Conservation (phyloP, 768 basidiomycete species). For the Mycena crocata region DNA sequence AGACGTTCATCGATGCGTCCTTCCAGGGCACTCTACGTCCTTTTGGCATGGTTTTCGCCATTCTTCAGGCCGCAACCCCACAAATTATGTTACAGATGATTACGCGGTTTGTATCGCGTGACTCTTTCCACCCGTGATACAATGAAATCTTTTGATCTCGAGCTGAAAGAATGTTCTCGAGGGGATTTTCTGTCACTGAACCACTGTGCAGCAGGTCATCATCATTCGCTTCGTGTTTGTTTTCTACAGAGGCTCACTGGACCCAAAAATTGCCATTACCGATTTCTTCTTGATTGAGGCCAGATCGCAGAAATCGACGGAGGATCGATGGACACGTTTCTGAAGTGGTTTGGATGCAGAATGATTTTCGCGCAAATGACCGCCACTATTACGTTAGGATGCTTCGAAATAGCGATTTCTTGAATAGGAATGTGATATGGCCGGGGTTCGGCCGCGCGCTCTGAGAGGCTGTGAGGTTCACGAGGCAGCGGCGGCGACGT, state of each 20-base stretch:
- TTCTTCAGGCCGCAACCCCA: neutral
- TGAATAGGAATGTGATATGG: neutral
- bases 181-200: constrained; percentile 59
- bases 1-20: constrained; percentile 86
- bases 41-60: constrained; percentile 59
- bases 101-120: constrained; percentile 82
- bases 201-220: constrained; percentile 57
- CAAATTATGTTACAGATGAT: constrained; percentile 58
- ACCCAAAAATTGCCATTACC: too few species aligned
- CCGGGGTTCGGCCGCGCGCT: neutral
- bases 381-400: constrained; percentile 8
- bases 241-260: too few species aligned
- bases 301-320: too few species aligned
- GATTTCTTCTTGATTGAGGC: too few species aligned
- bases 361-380: constrained; percentile 5
- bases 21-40: constrained; percentile 84
- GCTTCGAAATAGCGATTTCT: constrained; percentile 27
- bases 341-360: too few species aligned
- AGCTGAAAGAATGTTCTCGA: constrained; percentile 59
- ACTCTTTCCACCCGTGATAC: constrained; percentile 72
- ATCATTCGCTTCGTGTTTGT: too few species aligned
- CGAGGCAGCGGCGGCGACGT: too few species aligned
- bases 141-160: too few species aligned
- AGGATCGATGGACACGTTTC: too few species aligned
- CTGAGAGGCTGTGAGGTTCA: neutral